Percentiles rank a stretch among this genome's conserved stretches.
Conservation (phyloP, 352 stramenopile species). For the Pythium chondricola region DNA sequence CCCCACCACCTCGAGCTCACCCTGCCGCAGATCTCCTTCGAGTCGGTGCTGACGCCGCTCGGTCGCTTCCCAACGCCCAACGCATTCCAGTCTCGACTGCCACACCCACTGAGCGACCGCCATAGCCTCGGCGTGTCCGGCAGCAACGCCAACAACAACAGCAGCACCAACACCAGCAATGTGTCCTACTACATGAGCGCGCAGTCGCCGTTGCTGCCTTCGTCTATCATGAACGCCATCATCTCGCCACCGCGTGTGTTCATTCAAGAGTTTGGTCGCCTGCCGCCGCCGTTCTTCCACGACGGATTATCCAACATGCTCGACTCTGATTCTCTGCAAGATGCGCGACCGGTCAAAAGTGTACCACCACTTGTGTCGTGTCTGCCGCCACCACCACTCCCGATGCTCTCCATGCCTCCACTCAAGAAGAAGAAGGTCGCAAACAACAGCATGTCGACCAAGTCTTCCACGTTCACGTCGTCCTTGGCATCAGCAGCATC, state of each 20-base stretch:
- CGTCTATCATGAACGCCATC: slow-evolving; percentile 63
- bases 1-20: slow-evolving; percentile 57
- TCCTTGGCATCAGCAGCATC: slow-evolving; percentile 9
- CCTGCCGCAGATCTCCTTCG: slow-evolving; percentile 66
- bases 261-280: slow-evolving; percentile 65
- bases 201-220: slow-evolving; percentile 29
- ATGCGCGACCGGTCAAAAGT: slow-evolving; percentile 16
- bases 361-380: slow-evolving; percentile 41
- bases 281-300: slow-evolving; percentile 63
- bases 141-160: background rate
- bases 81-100: slow-evolving; percentile 40
- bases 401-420: slow-evolving; percentile 68
- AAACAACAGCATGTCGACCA: background rate
- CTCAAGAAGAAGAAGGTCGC: slow-evolving; percentile 58
- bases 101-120: too few species aligned
- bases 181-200: too few species aligned
- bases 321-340: slow-evolving; percentile 22
- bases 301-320: slow-evolving; percentile 22
- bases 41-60: slow-evolving; percentile 41
- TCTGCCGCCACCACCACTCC: slow-evolving; percentile 49
- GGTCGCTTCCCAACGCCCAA: slow-evolving; percentile 40
- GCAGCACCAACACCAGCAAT: too few species aligned
- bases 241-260: slow-evolving; percentile 70
- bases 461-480: background rate
- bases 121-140: too few species aligned